Percentiles rank a stretch among this genome's conserved stretches.
Evolutionary conservation across 2,329 filamentous ascomycete genomes (phyloP).

Genomic region (Curvularia verruculosa): DNA sequence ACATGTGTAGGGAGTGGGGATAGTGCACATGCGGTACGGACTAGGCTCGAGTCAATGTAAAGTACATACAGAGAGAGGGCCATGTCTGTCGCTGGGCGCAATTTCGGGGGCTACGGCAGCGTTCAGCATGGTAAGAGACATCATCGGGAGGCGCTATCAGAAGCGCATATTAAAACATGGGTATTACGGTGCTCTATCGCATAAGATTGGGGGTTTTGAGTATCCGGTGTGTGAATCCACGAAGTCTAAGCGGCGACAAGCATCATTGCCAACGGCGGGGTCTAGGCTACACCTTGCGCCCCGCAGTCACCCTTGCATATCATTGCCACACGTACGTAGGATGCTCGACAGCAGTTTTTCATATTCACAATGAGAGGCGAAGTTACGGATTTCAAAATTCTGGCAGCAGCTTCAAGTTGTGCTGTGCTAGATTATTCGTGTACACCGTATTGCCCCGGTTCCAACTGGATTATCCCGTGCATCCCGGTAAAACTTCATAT

Average conservation of each 20-base stretch:
- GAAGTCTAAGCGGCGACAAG: constrained; percentile 6
- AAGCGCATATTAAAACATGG: neutral
- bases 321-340: neutral
- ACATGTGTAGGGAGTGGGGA: constrained; percentile 2
- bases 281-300: neutral
- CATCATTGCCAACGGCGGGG: constrained; percentile 13
- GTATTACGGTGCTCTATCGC: neutral
- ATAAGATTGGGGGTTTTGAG: neutral
- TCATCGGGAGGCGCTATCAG: neutral
- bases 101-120: neutral
- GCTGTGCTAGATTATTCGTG: neutral
- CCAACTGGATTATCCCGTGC: constrained; percentile 31
- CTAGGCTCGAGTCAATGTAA: constrained; percentile 9
- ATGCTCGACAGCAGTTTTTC: neutral
- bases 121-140: neutral
- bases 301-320: neutral
- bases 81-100: neutral
- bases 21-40: constrained; percentile 4
- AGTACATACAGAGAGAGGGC: constrained; percentile 9
- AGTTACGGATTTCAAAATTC: neutral
- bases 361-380: neutral
- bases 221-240: constrained; percentile 7
- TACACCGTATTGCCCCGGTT: neutral
- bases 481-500: constrained; percentile 43
- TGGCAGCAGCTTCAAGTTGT: neutral